phyloP scores from a whole-genome alignment of 2,329 filamentous ascomycete genomes.

The Fusarium buxicola region DNA sequence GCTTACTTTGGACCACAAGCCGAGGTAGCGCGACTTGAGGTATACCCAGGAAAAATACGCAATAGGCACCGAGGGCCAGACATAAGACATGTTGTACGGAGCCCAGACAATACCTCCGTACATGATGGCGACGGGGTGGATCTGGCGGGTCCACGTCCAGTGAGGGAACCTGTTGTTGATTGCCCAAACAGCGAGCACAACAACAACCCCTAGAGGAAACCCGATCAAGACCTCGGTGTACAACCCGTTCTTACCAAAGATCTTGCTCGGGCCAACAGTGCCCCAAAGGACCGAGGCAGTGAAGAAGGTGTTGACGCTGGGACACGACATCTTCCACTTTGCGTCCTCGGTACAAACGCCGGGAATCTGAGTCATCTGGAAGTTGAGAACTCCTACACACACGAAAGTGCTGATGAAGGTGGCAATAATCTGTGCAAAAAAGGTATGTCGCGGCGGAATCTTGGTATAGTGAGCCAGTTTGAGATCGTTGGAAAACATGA shows the following conservation, averaged over 20 bases:
- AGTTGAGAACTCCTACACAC: slow-evolving; percentile 61
- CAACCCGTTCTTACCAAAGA: slow-evolving; percentile 61
- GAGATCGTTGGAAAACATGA: slow-evolving; percentile 61
- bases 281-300: slow-evolving; percentile 68
- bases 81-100: slow-evolving; percentile 64
- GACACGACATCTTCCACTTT: slow-evolving; percentile 62
- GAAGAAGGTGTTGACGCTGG: slow-evolving; percentile 66
- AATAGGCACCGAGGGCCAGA: slow-evolving; percentile 64
- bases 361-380: slow-evolving; percentile 61
- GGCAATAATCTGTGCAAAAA: slow-evolving; percentile 68
- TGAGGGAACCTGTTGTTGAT: slow-evolving; percentile 56
- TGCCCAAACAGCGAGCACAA: slow-evolving; percentile 57
- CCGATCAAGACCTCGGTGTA: slow-evolving; percentile 62
- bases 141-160: slow-evolving; percentile 56
- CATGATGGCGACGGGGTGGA: slow-evolving; percentile 62
- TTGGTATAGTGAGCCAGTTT: slow-evolving; percentile 68
- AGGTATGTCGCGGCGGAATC: slow-evolving; percentile 70
- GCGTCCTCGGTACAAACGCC: slow-evolving; percentile 62
- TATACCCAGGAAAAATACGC: slow-evolving; percentile 65
- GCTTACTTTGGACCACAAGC: slow-evolving; percentile 63
- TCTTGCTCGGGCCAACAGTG: slow-evolving; percentile 62
- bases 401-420: slow-evolving; percentile 66
- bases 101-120: slow-evolving; percentile 60
- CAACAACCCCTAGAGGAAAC: slow-evolving; percentile 61
- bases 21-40: slow-evolving; percentile 60